phyloP scores from a whole-genome alignment of 2,329 filamentous ascomycete species.

The Penicillium expansum region DNA sequence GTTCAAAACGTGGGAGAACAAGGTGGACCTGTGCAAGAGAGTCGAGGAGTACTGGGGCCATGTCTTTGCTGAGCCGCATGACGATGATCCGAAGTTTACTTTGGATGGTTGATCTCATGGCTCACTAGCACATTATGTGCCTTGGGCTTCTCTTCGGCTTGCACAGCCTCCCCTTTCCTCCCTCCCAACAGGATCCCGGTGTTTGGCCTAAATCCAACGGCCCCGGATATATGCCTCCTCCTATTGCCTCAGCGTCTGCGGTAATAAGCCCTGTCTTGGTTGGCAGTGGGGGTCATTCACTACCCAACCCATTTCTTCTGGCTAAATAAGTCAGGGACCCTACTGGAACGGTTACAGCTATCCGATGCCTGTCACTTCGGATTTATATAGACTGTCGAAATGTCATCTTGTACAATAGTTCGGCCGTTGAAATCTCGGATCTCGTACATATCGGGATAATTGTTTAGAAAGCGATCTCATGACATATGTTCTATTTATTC shows the following conservation, averaged over 20 bases:
- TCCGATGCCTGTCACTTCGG: background rate
- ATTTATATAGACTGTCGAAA: background rate
- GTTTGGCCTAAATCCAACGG: background rate
- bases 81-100: constrained; percentile 34
- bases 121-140: background rate
- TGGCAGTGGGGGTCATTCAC: background rate
- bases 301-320: background rate
- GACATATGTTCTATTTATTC: background rate
- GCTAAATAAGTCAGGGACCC: background rate
- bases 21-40: constrained; percentile 30
- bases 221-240: background rate
- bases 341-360: background rate
- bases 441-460: background rate
- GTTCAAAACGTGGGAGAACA: constrained; percentile 38
- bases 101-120: constrained; percentile 17
- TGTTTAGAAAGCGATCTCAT: background rate
- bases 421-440: background rate
- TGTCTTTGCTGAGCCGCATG: constrained; percentile 35
- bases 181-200: background rate
- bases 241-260: background rate
- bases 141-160: background rate
- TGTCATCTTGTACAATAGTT: background rate
- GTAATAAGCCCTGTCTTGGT: background rate
- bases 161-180: background rate
- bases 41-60: constrained; percentile 36